Base-by-base conservation (phyloP, 768 basidiomycete species). In the Psilocybe sp. region DNA sequence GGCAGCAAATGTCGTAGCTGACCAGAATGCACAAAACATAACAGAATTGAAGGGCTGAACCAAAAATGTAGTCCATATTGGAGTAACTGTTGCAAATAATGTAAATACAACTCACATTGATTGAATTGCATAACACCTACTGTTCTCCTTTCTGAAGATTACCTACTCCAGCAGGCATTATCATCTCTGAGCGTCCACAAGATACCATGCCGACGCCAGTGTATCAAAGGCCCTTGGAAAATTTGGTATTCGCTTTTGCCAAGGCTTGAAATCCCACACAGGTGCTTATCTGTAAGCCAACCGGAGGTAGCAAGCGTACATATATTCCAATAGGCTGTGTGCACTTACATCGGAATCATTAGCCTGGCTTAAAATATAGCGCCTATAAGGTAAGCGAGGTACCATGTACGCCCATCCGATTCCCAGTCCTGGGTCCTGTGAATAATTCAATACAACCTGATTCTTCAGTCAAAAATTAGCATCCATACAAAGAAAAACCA, bases 1-100 rank as follows among this genome's bases (percentile, higher is more conserved):
- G 42, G n/a, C n/a, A n/a, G n/a, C n/a, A n/a, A 13, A 64, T 64
- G 40, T 64, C 57, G 35, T 64, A 66, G 32, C 39, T 32, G 10
- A 48, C 20, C 13, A 40, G 10, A 9, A 18, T 23, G 33, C 35
- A 36, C 20, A 37, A 23, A 32, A 23, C 5, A n/a, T n/a, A n/a
- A n/a, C n/a, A n/a, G n/a, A n/a, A n/a, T n/a, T n/a, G 19, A 1
- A 51, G 19, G 12, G 38, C 47, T 1, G 28, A 20, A 12, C 15
- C 47, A 39, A 44, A 36, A 13, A 40, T 44, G 35, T 53, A 53
- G 38, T 58, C 56, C 46, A 55, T 54, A n/a, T 58, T 54, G 8
- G 50, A 34, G 18, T 54, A 55, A 6, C 53, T 55, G 16, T 12
- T 8, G 8, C 5, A 1, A 7, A 3, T 19, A 28, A 37, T 7